Evolutionary conservation across 352 stramenopile species (phyloP).

Genomic region (Phytophthora niederhauseri): DNA sequence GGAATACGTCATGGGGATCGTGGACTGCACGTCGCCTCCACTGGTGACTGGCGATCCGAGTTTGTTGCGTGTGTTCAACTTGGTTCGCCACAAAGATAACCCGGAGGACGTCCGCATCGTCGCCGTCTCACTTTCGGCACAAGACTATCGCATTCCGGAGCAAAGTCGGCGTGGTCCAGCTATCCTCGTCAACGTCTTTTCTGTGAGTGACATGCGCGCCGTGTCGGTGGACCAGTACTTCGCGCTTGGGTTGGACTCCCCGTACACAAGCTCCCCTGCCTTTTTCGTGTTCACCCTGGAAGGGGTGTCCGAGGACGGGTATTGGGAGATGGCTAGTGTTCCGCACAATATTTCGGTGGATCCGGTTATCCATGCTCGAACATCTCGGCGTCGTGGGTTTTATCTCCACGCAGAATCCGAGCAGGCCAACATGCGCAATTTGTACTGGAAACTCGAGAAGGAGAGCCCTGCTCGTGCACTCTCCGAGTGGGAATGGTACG

Average conservation of each 20-base stretch:
- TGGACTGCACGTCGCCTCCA: conserved; percentile 33
- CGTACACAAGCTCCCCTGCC: conserved; percentile 22
- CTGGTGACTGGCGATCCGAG: conserved; percentile 30
- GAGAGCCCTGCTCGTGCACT: conserved; percentile 30
- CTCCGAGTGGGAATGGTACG: conserved; percentile 34
- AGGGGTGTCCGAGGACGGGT: conserved; percentile 17
- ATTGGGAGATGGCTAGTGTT: conserved; percentile 31
- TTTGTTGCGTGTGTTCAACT: conserved; percentile 31
- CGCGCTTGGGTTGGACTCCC: conserved; percentile 30
- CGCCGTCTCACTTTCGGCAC: conserved; percentile 15
- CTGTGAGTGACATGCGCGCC: conserved; percentile 35
- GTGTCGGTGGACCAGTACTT: conserved; percentile 31
- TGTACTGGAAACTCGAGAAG: conserved; percentile 31
- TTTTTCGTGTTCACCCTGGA: conserved; percentile 28
- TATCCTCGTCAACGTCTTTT: conserved; percentile 27
- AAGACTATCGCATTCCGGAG: conserved; percentile 33
- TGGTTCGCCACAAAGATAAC: conserved; percentile 29
- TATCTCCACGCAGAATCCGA: conserved; percentile 40
- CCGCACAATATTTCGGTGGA: conserved; percentile 16
- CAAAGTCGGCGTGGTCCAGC: conserved; percentile 28
- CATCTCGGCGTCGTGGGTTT: conserved; percentile 41
- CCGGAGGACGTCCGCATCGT: conserved; percentile 32
- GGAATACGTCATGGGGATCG: conserved; percentile 30
- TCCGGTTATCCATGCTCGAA: conserved; percentile 30
- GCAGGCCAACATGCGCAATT: conserved; percentile 44